Evolutionary conservation across 257 asterid species (phyloP), one percentile per base, ranked within the genome.

Genomic region (Avicennia marina): DNA sequence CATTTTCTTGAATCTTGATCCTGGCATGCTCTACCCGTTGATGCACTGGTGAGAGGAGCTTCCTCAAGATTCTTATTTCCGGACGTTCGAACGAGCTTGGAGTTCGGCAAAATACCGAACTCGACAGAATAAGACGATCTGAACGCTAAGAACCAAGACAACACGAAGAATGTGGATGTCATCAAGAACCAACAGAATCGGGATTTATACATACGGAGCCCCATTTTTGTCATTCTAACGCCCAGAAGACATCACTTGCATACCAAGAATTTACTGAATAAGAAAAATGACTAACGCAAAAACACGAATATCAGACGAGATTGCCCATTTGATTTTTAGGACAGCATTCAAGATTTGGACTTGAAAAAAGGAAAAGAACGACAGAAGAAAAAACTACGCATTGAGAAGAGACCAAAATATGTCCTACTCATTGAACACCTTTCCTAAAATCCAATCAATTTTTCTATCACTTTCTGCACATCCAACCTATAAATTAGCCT

Each of bases 111-210:
- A 10, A 72, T 25, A 55, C 76, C 77, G 21, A 72, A 66, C 26
- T 83, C 83, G 13, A 81, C 25, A 1, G 78, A 73, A 56, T 67
- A 73, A 36, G 74, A 68, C 46, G 96, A 78, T 40, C 83, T 81
- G 56, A 88, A 63, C 13, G 88, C 75, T 40, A 70, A 75, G 57
- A 85, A 83, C 95, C 94, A 85, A 60, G 95, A 88, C n/a, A 75
- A 54, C 24, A 88, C 55, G 71, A 91, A 81, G 65, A 91, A 54
- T 38, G 75, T 56, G 1, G 93, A 71, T 32, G 90, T 68, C 44
- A 83, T 34, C 55, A 82, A 64, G 68, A 88, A 86, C 80, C 85
- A 80, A 67, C 69, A 73, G 53, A 77, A 77, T n/a, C 89, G 64
- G 63, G 86, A 73, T 74, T 77, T 91, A 54, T 78, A 71, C 51